Base-by-base conservation (phyloP, 2,329 filamentous ascomycete species). In the Pseudogymnoascus sp. region DNA sequence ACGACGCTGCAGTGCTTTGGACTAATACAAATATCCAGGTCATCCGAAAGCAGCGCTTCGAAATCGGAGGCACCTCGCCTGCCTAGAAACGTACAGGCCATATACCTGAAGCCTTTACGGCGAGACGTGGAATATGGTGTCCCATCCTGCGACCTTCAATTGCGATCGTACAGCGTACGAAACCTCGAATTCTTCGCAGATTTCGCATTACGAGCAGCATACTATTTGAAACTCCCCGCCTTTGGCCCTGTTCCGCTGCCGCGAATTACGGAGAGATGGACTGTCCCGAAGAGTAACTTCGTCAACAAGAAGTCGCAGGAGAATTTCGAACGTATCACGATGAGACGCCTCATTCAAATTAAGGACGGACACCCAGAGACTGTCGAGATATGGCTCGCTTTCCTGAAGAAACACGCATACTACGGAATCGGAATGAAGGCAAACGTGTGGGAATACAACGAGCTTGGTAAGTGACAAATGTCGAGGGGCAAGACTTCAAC, bases 391-490 rank as follows among this genome's bases (percentile, higher is more conserved):
- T 99, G 94, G 94, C 78, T 99, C 62, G 91, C 91, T 0, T 97
- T 96, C 72, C 74, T 99, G 71, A 84, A 89, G 71, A 96, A 96
- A 76, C 88, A 97, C 72, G 90, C 91, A 41, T 96, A 94, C 73
- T 90, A 95, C 67, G 94, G 94, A n/a, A 87, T 97, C 39, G 94
- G 94, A 69, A 95, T 99, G 91, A 99, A 99, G 81, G 94, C 94
- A 60, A 97, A 99, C 73, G 83, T 97, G 58, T 99, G 89, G 86
- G 90, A 96, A 71, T 92, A 90, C 74, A 85, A 88, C 69, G 82
- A 82, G 62, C 72, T 92, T 62, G 87, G 88, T 88, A 81, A 65
- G 75, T 65, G 66, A 43, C 35, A n/a, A 58, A 12, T 65, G 30
- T 43, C 14, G 9, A 15, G 18, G 20, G 14, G 6, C 4, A 38